Percentiles rank a stretch among this genome's conserved stretches.
Evolutionary conservation across 2,329 filamentous ascomycete species (phyloP).

Genomic region (Cladosporium sp.): DNA sequence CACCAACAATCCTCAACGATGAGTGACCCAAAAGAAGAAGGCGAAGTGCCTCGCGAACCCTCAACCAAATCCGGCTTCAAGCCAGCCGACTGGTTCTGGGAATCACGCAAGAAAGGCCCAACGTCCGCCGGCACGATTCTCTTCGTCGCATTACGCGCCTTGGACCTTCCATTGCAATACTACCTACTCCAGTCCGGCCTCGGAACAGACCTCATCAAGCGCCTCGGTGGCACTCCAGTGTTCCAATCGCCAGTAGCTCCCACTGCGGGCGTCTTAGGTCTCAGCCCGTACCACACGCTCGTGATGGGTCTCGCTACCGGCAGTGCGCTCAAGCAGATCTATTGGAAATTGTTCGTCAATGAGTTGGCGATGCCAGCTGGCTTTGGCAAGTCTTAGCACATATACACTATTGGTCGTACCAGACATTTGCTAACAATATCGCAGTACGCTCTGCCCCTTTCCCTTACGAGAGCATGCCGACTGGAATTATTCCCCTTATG

Average conservation of each 20-base stretch:
- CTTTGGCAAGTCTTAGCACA: conserved; percentile 10
- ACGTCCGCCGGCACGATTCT: conserved; percentile 23
- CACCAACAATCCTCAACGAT: not conserved
- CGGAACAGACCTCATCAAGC: conserved; percentile 12
- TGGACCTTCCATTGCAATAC: conserved; percentile 28
- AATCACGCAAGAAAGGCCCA: conserved; percentile 20
- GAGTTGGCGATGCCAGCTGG: conserved; percentile 24
- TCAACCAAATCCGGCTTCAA: conserved; percentile 16
- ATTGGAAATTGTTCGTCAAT: conserved; percentile 29
- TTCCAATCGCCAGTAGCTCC: conserved; percentile 16
- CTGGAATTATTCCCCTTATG: no score
- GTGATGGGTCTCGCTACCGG: conserved; percentile 29
- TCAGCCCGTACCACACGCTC: conserved; percentile 27
- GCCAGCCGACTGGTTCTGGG: conserved; percentile 20
- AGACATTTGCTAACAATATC: conserved; percentile 34
- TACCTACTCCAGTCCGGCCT: conserved; percentile 24
- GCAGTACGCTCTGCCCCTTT: conserved; percentile 28
- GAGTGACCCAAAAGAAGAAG: conserved; percentile 8
- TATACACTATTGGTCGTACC: not conserved
- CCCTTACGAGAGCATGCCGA: no score
- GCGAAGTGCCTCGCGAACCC: conserved; percentile 2
- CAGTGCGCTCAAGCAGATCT: conserved; percentile 29
- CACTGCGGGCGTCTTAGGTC: conserved; percentile 18
- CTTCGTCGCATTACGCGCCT: conserved; percentile 23
- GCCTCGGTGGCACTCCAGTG: conserved; percentile 19